These are phyloP conservation scores for Mycotypha africana DNA, from an alignment of 371 early-diverging fungal species.

Conservation along the genomic window DNA sequence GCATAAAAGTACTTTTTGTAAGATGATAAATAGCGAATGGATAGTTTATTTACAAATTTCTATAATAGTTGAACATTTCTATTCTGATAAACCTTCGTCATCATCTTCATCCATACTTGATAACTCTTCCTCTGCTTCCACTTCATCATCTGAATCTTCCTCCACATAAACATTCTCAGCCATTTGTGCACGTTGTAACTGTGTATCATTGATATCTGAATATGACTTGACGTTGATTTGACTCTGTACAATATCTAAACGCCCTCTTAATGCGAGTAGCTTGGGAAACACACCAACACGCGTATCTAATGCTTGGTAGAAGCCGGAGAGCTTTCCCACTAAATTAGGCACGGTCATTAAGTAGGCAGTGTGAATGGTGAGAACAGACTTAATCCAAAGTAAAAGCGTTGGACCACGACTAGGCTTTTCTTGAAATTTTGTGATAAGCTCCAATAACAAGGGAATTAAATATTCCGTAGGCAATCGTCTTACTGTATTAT, in stretches of 20 bases:
- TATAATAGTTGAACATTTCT: no score
- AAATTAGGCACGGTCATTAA: slow-evolving; percentile 68
- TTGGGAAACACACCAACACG: slow-evolving; percentile 59
- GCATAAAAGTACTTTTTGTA: no score
- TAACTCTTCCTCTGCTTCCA: slow-evolving; percentile 29
- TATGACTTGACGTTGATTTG: slow-evolving; percentile 60
- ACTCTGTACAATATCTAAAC: slow-evolving; percentile 70
- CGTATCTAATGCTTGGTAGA: slow-evolving; percentile 68
- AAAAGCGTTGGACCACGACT: slow-evolving; percentile 56
- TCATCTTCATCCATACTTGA: slow-evolving; percentile 28
- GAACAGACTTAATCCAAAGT: slow-evolving; percentile 72
- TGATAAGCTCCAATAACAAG: slow-evolving; percentile 60
- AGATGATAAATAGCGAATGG: no score
- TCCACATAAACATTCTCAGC: slow-evolving; percentile 53
- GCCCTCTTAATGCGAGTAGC: slow-evolving; percentile 65
- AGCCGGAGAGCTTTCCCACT: slow-evolving; percentile 54
- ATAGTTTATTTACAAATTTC: background rate
- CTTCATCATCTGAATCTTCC: slow-evolving; percentile 53
- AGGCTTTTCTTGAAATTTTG: slow-evolving; percentile 63
- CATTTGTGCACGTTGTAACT: slow-evolving; percentile 26
- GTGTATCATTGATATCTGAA: slow-evolving; percentile 34
- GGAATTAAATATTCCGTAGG: slow-evolving; percentile 72
- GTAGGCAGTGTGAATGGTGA: slow-evolving; percentile 67
- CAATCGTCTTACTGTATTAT: slow-evolving; percentile 63
- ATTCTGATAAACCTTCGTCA: no score